Percentiles rank a stretch among this genome's conserved stretches.
These are phyloP conservation scores for Aureobasidium melanogenum DNA, from an alignment of 2,329 filamentous ascomycete species.

Conservation along the genomic window DNA sequence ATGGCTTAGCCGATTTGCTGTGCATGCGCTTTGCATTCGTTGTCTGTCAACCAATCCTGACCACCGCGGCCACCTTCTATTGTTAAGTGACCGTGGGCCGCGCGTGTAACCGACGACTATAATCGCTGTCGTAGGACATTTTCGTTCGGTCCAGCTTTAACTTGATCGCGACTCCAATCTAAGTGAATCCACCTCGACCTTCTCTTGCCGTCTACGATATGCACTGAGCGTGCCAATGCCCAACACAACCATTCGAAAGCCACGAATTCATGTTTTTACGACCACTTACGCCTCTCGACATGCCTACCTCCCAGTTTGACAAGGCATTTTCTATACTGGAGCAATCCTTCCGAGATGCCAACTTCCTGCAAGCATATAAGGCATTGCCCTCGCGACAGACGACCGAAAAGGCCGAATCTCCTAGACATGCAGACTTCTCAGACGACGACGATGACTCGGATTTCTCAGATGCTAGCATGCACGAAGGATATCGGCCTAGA, in stretches of 20 bases:
- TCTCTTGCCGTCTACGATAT: background rate
- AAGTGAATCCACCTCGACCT: background rate
- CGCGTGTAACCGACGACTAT: slow-evolving; percentile 3
- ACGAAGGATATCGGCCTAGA: slow-evolving; percentile 8
- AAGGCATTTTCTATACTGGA: slow-evolving; percentile 12
- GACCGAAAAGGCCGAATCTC: background rate
- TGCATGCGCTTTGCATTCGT: slow-evolving; percentile 1
- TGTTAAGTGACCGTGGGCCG: background rate
- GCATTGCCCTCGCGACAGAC: slow-evolving; percentile 1
- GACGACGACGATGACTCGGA: slow-evolving; percentile 1
- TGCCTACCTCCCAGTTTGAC: slow-evolving; percentile 10
- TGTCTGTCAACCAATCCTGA: slow-evolving; percentile 1
- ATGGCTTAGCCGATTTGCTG: slow-evolving; percentile 9
- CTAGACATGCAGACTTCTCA: background rate
- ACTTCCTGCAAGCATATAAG: slow-evolving; percentile 10
- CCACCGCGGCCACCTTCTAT: background rate
- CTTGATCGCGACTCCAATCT: background rate
- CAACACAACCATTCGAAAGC: background rate
- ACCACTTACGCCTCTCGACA: background rate
- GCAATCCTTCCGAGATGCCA: slow-evolving; percentile 9
- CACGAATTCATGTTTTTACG: slow-evolving; percentile 6
- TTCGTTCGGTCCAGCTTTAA: background rate
- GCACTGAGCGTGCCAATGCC: slow-evolving; percentile 3
- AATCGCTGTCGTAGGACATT: background rate
- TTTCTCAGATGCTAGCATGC: background rate